Conservation (phyloP, 768 basidiomycete genomes). For the Amyloporia xantha region DNA sequence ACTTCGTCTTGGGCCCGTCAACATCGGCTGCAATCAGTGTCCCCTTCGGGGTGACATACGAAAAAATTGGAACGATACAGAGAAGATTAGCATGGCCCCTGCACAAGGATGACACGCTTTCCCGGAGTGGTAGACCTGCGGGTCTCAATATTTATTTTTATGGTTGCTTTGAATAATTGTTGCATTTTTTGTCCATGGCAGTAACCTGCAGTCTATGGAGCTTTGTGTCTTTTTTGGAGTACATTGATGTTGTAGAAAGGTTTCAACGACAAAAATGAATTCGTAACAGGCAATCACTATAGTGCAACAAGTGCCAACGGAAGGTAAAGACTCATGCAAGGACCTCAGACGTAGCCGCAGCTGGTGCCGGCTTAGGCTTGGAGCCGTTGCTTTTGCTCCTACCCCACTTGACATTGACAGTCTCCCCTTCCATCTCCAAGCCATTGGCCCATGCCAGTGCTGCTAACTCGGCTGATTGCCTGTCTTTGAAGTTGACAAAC, state of each 20-base stretch:
- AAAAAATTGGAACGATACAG: constrained; percentile 99
- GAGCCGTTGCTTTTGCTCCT: constrained; percentile 48
- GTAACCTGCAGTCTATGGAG: too few species aligned
- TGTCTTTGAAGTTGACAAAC: constrained; percentile 88
- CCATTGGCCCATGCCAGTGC: constrained; percentile 90
- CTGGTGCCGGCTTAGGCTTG: constrained; percentile 23
- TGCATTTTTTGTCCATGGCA: too few species aligned
- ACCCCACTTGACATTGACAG: constrained; percentile 82
- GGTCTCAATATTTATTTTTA: constrained; percentile 35
- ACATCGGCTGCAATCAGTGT: constrained; percentile 26
- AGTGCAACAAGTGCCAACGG: too few species aligned
- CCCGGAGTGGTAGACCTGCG: constrained; percentile 73
- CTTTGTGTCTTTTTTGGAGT: too few species aligned
- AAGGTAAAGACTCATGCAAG: too few species aligned
- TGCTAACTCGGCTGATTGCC: constrained; percentile 77
- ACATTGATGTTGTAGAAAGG: too few species aligned
- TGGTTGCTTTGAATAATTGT: background rate
- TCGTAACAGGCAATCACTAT: too few species aligned
- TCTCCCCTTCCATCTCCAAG: constrained; percentile 76
- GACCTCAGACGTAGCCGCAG: constrained; percentile 6
- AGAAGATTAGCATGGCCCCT: constrained; percentile 99
- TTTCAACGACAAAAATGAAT: too few species aligned
- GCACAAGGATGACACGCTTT: constrained; percentile 99
- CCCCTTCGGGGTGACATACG: constrained; percentile 92
- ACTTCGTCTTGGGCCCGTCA: background rate